A percentile compares a stretch with the other conserved stretches of the same genome.
Conservation (phyloP, 179 eudicot species). For the Nepenthes alata region DNA sequence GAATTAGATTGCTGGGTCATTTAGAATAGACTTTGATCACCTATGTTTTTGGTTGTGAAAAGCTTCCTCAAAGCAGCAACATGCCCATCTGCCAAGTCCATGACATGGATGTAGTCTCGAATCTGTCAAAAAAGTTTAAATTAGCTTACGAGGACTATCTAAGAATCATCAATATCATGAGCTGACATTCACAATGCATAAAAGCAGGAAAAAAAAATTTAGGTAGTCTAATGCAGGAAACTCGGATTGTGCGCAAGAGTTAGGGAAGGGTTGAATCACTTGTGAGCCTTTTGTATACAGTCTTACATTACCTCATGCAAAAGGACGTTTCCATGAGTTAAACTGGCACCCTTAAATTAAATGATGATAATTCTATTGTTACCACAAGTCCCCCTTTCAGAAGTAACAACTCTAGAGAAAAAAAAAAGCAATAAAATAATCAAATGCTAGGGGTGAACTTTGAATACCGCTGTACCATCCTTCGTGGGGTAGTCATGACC, state of each 20-base stretch:
- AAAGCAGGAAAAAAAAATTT: neutral
- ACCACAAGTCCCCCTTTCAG: neutral
- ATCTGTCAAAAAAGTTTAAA: conserved; percentile 25
- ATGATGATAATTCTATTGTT: neutral
- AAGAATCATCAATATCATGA: too few relatives aligned
- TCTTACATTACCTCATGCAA: too few relatives aligned
- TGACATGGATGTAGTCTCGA: conserved; percentile 84
- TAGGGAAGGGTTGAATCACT: too few relatives aligned
- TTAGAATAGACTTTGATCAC: conserved; percentile 19
- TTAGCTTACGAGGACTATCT: neutral
- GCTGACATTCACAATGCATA: too few relatives aligned
- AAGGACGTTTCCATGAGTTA: too few relatives aligned
- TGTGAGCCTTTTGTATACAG: too few relatives aligned
- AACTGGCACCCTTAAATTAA: too few relatives aligned
- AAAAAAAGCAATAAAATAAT: neutral
- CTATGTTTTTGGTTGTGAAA: conserved; percentile 31
- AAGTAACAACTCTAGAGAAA: neutral
- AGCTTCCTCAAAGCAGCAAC: conserved; percentile 82
- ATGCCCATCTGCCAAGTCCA: conserved; percentile 94
- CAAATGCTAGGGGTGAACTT: neutral
- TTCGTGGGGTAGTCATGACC: conserved; percentile 87
- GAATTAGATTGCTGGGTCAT: neutral
- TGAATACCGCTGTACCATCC: conserved; percentile 83
- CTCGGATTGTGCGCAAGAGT: too few relatives aligned
- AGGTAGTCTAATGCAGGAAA: too few relatives aligned